phyloP scores from a whole-genome alignment of 306 rosid species.

The Datisca glomerata region DNA sequence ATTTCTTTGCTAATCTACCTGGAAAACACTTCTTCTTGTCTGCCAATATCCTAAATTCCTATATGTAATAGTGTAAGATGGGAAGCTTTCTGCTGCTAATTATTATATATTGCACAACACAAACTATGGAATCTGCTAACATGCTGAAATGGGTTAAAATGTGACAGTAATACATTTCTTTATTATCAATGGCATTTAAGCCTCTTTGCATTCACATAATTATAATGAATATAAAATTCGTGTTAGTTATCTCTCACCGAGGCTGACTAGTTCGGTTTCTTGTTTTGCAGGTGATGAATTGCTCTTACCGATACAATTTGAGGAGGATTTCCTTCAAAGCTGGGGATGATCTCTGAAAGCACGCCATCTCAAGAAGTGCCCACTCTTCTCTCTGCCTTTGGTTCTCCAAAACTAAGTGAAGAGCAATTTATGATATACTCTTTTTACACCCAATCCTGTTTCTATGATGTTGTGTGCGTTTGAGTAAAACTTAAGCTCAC shows the following conservation, averaged over 20 bases:
- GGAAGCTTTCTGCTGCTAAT: too few relatives aligned
- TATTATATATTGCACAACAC: background rate
- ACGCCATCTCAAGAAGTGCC: slow-evolving; percentile 41
- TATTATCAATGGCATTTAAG: too few relatives aligned
- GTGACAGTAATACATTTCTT: too few relatives aligned
- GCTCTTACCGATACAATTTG: slow-evolving; percentile 46
- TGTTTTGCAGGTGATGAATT: background rate
- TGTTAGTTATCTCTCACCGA: too few relatives aligned
- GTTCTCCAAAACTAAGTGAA: background rate
- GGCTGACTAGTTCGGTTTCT: too few relatives aligned
- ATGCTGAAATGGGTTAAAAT: background rate
- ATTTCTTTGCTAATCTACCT: slow-evolving; percentile 8
- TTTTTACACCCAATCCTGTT: background rate
- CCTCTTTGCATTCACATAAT: too few relatives aligned
- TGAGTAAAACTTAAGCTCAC: slow-evolving; percentile 51
- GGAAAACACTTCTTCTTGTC: slow-evolving; percentile 18
- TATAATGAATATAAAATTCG: too few relatives aligned
- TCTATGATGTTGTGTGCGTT: background rate
- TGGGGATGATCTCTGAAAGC: slow-evolving; percentile 73
- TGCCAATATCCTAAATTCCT: slow-evolving; percentile 7
- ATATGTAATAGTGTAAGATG: too few relatives aligned
- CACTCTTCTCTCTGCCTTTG: slow-evolving; percentile 5
- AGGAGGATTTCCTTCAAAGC: slow-evolving; percentile 62
- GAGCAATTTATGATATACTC: too few relatives aligned
- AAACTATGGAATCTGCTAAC: background rate